These are phyloP conservation scores for Penicillium ochrochloron DNA, from an alignment of 495 filamentous ascomycete species.

Conservation along the genomic window DNA sequence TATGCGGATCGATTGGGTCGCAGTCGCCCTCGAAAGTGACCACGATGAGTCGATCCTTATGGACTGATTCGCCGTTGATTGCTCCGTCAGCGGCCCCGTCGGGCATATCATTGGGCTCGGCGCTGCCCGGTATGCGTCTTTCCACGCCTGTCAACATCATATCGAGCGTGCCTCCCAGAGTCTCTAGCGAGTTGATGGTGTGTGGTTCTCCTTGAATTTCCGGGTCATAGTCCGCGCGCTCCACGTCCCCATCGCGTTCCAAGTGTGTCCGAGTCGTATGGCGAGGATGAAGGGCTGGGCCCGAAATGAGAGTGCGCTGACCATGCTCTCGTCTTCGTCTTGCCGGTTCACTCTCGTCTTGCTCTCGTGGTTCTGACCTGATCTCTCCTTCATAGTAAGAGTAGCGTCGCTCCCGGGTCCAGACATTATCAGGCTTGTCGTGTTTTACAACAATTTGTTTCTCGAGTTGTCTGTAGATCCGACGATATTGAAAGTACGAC, in stretches of 20 bases:
- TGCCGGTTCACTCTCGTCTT: constrained; percentile 14
- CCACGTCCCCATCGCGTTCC: constrained; percentile 20
- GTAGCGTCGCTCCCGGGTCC: constrained; percentile 27
- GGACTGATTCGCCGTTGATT: background rate
- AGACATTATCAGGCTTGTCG: constrained; percentile 20
- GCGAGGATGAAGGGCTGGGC: constrained; percentile 22
- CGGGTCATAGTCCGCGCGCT: no score
- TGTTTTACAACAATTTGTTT: constrained; percentile 33
- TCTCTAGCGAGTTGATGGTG: constrained; percentile 29
- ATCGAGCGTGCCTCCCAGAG: constrained; percentile 22
- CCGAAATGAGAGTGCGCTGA: constrained; percentile 18
- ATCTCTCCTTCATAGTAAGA: constrained; percentile 20
- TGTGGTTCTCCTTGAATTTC: constrained; percentile 20
- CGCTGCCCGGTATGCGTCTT: constrained; percentile 6
- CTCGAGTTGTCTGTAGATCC: constrained; percentile 39
- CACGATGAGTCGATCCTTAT: constrained; percentile 52
- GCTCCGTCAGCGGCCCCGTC: background rate
- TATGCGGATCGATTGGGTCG: constrained; percentile 61
- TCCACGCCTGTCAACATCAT: constrained; percentile 31
- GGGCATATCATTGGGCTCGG: background rate
- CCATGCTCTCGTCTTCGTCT: constrained; percentile 24
- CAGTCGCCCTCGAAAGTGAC: constrained; percentile 59
- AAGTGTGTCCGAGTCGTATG: constrained; percentile 21
- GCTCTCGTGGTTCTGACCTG: constrained; percentile 13
- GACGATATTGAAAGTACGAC: constrained; percentile 40